Evolutionary conservation across 768 basidiomycete genomes (phyloP).

Genomic region (Leccinum uliginosum): DNA sequence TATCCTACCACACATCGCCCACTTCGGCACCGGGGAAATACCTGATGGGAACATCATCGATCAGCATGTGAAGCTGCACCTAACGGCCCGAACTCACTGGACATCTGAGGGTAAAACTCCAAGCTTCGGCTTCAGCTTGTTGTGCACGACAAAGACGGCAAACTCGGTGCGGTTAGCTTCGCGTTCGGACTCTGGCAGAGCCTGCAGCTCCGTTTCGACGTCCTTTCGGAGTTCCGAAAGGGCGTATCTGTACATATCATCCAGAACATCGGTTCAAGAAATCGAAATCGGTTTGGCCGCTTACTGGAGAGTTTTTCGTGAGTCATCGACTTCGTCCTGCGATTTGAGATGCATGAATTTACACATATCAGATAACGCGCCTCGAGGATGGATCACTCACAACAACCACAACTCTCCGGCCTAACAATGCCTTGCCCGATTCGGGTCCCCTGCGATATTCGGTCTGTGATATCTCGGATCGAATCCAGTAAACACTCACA

Average conservation of each 20-base stretch:
- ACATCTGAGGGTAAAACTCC: conserved; percentile 65
- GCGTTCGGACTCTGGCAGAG: conserved; percentile 67
- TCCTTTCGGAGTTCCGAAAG: conserved; percentile 87
- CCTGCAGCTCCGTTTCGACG: conserved; percentile 65
- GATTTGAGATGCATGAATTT: background rate
- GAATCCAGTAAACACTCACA: conserved; percentile 47
- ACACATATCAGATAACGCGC: conserved; percentile 12
- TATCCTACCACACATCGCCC: conserved; percentile 62
- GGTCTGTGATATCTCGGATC: background rate
- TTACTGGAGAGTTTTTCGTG: conserved; percentile 83
- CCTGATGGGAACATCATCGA: conserved; percentile 26
- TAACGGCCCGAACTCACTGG: conserved; percentile 42
- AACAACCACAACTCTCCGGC: conserved; percentile 78
- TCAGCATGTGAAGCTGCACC: conserved; percentile 2
- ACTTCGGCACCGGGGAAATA: conserved; percentile 84
- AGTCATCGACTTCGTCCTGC: conserved; percentile 87
- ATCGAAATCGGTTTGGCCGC: conserved; percentile 20
- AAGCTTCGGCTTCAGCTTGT: conserved; percentile 86
- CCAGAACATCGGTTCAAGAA: background rate
- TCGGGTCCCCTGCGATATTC: conserved; percentile 51
- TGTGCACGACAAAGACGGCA: conserved; percentile 91
- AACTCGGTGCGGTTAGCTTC: conserved; percentile 77
- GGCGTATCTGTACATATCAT: conserved; percentile 61
- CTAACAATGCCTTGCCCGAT: conserved; percentile 65
- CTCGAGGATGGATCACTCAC: conserved; percentile 39